phyloP scores from a whole-genome alignment of 306 rosid genomes.

The Malus fusca region DNA sequence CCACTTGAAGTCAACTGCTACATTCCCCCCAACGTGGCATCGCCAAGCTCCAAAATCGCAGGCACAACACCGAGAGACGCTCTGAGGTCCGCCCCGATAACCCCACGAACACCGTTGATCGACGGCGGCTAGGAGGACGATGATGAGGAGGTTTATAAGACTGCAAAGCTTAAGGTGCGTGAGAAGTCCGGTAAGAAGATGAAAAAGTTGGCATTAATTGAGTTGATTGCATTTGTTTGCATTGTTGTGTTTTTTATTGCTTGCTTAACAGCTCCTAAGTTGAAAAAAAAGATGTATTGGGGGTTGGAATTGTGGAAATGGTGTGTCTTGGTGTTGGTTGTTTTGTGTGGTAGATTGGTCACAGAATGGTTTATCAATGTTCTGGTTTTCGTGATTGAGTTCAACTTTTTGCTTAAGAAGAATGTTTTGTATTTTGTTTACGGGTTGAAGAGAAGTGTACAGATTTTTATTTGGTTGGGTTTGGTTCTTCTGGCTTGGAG shows the following conservation, averaged over 20 bases:
- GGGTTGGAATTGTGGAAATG: constrained; percentile 63
- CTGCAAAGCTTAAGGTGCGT: constrained; percentile 48
- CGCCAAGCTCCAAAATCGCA: constrained; percentile 22
- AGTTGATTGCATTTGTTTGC: constrained; percentile 43
- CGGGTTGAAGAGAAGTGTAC: constrained; percentile 68
- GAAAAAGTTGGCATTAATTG: constrained; percentile 23
- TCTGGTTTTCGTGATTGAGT: constrained; percentile 58
- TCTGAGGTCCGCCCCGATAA: constrained; percentile 22
- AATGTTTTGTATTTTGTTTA: constrained; percentile 85
- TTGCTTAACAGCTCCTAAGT: constrained; percentile 25
- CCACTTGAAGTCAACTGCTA: constrained; percentile 2
- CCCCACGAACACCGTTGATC: constrained; percentile 53
- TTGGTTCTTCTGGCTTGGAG: constrained; percentile 69
- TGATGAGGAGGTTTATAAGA: constrained; percentile 60
- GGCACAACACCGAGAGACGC: constrained; percentile 19
- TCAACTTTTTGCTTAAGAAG: constrained; percentile 57
- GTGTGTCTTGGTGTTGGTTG: constrained; percentile 54
- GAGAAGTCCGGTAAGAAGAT: constrained; percentile 32
- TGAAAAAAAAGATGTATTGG: constrained; percentile 34
- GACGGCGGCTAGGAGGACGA: constrained; percentile 45
- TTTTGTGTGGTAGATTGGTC: constrained; percentile 60
- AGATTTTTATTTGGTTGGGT: constrained; percentile 56
- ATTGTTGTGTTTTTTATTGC: constrained; percentile 39
- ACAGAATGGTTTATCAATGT: constrained; percentile 55
- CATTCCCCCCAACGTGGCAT: constrained; percentile 22